Percentiles rank a stretch among this genome's conserved stretches.
These are phyloP conservation scores for Ciborinia camelliae DNA, from an alignment of 2,329 filamentous ascomycete genomes.

Conservation along the genomic window DNA sequence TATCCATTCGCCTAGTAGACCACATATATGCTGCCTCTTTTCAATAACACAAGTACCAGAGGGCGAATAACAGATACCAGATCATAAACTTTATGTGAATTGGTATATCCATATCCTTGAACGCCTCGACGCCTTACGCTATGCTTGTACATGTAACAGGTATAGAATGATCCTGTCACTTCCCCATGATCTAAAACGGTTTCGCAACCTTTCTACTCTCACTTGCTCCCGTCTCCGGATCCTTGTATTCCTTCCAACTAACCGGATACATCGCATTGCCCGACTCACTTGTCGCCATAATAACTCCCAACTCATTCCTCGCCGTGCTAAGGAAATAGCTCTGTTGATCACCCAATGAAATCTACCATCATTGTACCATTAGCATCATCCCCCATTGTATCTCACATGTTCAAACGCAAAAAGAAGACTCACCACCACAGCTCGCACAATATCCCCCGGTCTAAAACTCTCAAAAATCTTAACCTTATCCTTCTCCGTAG, in stretches of 20 bases:
- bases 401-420: neutral
- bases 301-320: slow-evolving; percentile 85
- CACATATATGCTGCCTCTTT: neutral
- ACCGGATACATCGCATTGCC: slow-evolving; percentile 91
- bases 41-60: neutral
- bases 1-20: neutral
- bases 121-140: slow-evolving; percentile 15
- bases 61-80: neutral
- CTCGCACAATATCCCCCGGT: slow-evolving; percentile 87
- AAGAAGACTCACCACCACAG: slow-evolving; percentile 60
- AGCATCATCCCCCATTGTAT: neutral
- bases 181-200: slow-evolving; percentile 56
- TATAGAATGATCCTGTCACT: neutral
- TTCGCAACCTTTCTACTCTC: slow-evolving; percentile 92
- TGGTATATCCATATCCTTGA: slow-evolving; percentile 12
- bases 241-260: slow-evolving; percentile 92
- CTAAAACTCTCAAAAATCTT: slow-evolving; percentile 88
- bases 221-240: slow-evolving; percentile 70
- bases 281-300: slow-evolving; percentile 84
- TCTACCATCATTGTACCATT: slow-evolving; percentile 45
- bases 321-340: slow-evolving; percentile 96
- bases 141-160: slow-evolving; percentile 2
- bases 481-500: slow-evolving; percentile 93
- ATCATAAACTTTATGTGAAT: slow-evolving; percentile 5
- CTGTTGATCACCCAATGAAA: slow-evolving; percentile 86